These are phyloP conservation scores for Alternaria sp. DNA, from an alignment of 2,329 filamentous ascomycete species.

Conservation along the genomic window DNA sequence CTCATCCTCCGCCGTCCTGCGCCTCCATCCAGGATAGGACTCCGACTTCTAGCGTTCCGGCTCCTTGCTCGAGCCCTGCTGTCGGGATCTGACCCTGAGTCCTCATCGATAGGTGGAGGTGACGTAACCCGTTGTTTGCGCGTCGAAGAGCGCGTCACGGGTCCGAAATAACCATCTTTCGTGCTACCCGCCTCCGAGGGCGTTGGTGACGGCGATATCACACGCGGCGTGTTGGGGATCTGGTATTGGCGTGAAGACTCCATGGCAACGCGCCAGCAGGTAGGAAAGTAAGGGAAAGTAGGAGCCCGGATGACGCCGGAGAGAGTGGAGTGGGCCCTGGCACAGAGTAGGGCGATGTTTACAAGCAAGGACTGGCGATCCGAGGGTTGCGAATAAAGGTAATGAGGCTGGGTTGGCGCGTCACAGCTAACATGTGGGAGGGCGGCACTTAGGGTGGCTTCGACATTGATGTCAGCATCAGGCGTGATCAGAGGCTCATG, in stretches of 20 bases:
- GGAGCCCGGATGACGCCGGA: constrained; percentile 64
- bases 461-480: constrained; percentile 32
- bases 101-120: constrained; percentile 67
- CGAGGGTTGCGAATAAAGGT: constrained; percentile 11
- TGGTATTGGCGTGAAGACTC: constrained; percentile 59
- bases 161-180: constrained; percentile 70
- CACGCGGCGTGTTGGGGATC: constrained; percentile 80
- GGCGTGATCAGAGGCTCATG: constrained; percentile 20
- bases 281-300: constrained; percentile 64
- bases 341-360: constrained; percentile 34
- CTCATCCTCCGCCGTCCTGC: constrained; percentile 53
- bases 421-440: constrained; percentile 22
- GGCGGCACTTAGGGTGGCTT: constrained; percentile 24
- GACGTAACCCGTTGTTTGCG: constrained; percentile 62
- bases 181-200: constrained; percentile 55
- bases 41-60: constrained; percentile 61
- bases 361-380: constrained; percentile 27
- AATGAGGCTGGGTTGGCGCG: constrained; percentile 24
- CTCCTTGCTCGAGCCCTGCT: constrained; percentile 67
- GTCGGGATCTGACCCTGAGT: constrained; percentile 62
- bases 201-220: constrained; percentile 84
- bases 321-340: constrained; percentile 49
- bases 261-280: constrained; percentile 49
- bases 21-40: constrained; percentile 60
- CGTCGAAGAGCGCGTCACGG: constrained; percentile 77